Percentiles rank a stretch among this genome's conserved stretches.
These are phyloP conservation scores for Torulaspora gathmanii DNA, from an alignment of 805 yeast genomes.

Conservation along the genomic window DNA sequence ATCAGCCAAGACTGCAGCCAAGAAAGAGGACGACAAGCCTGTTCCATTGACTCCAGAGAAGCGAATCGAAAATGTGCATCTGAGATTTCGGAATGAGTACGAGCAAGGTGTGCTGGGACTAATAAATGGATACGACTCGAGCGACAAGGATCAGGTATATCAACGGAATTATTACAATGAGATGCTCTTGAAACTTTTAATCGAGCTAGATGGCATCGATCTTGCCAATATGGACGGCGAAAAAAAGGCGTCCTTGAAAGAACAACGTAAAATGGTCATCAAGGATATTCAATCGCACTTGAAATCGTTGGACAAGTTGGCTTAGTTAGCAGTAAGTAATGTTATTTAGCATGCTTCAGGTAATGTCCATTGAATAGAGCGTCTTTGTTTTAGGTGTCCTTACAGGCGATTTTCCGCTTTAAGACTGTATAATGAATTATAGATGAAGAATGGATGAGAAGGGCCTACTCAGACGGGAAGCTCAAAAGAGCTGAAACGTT, in stretches of 20 bases:
- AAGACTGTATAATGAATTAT: background rate
- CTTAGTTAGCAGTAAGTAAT: conserved; percentile 5
- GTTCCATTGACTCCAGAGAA: conserved; percentile 26
- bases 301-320: conserved; percentile 46
- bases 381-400: background rate
- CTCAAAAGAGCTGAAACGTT: background rate
- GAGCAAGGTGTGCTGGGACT: conserved; percentile 22
- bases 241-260: conserved; percentile 45
- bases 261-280: conserved; percentile 54
- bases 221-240: conserved; percentile 38
- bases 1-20: conserved; percentile 9
- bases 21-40: conserved; percentile 15
- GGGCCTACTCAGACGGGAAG: too few species aligned
- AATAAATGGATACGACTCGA: conserved; percentile 19
- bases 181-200: conserved; percentile 57
- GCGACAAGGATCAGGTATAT: conserved; percentile 36
- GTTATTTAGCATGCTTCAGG: background rate
- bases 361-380: background rate
- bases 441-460: background rate
- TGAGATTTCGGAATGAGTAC: conserved; percentile 28
- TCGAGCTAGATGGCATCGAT: conserved; percentile 64
- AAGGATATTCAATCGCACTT: conserved; percentile 56
- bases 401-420: conserved; percentile 5
- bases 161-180: conserved; percentile 60
- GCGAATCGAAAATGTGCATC: conserved; percentile 25